Conservation (phyloP, 176 grass and related monocot genomes). For the Metroxylon sagu region DNA sequence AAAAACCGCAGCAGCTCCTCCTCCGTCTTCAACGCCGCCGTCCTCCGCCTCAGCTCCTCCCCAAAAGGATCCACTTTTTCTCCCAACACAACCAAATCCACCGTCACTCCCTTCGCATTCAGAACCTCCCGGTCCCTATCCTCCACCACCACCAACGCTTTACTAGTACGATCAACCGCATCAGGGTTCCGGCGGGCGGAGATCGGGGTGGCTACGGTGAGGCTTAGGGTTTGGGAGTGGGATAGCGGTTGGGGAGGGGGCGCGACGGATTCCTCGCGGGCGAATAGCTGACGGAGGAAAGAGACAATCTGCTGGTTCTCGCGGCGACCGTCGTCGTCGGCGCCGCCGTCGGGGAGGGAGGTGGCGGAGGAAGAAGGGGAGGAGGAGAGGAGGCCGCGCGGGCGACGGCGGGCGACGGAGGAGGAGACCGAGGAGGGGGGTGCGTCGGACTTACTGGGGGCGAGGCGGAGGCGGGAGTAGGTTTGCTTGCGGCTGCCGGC, state of each 20-base stretch:
- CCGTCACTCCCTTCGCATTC: constrained; percentile 49
- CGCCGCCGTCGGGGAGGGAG: background rate
- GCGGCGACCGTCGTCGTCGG: constrained; percentile 5
- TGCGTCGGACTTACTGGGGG: constrained; percentile 14
- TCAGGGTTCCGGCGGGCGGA: constrained; percentile 36
- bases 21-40: constrained; percentile 37
- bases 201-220: constrained; percentile 5
- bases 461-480: constrained; percentile 67
- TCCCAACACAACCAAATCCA: constrained; percentile 57
- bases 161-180: background rate
- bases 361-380: background rate
- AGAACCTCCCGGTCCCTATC: constrained; percentile 43
- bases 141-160: constrained; percentile 22
- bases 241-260: constrained; percentile 63
- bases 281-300: constrained; percentile 76
- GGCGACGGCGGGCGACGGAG: constrained; percentile 10
- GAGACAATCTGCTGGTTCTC: constrained; percentile 18
- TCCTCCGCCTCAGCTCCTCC: constrained; percentile 49
- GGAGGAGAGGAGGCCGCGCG: background rate
- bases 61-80: constrained; percentile 40
- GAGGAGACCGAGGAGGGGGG: constrained; percentile 20
- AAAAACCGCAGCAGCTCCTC: constrained; percentile 60
- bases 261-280: constrained; percentile 43
- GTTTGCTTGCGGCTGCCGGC: constrained; percentile 87
- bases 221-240: constrained; percentile 41